Evolutionary conservation across 1,139 yeast genomes (phyloP).

Genomic region (Geotrichum fermentans): DNA sequence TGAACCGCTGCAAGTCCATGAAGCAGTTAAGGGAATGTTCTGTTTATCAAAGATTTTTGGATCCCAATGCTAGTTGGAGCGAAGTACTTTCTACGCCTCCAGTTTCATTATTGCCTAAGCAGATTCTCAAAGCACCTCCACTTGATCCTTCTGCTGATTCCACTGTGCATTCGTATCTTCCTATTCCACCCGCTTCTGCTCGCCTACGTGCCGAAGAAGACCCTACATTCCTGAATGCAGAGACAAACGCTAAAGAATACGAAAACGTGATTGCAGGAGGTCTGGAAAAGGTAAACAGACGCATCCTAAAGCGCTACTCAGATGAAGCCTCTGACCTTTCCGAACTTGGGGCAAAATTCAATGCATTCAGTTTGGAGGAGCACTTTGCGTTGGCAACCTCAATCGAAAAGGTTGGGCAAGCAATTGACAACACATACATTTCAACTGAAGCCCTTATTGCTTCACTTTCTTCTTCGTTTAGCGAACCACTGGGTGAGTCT

Average conservation of each 20-base stretch:
- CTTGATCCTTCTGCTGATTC: conserved; percentile 49
- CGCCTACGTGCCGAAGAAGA: conserved; percentile 35
- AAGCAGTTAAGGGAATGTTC: conserved; percentile 53
- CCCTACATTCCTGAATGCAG: conserved; percentile 42
- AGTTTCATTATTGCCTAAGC: conserved; percentile 49
- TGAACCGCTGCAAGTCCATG: conserved; percentile 67
- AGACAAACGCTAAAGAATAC: conserved; percentile 50
- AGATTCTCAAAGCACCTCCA: conserved; percentile 55
- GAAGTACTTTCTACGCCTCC: conserved; percentile 54
- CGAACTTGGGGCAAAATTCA: conserved; percentile 66
- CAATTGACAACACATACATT: conserved; percentile 67
- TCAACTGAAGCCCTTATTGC: conserved; percentile 65
- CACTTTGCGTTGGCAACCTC: conserved; percentile 44
- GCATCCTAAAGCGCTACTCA: conserved; percentile 55
- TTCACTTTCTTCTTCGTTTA: conserved; percentile 62
- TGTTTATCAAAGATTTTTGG: conserved; percentile 71
- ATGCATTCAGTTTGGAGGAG: conserved; percentile 67
- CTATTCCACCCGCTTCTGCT: conserved; percentile 52
- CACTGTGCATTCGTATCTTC: conserved; percentile 58
- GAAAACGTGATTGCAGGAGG: conserved; percentile 53
- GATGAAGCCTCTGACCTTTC: conserved; percentile 69
- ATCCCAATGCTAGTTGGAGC: conserved; percentile 77
- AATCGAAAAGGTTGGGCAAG: conserved; percentile 74
- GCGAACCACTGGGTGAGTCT: conserved; percentile 81
- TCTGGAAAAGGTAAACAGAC: conserved; percentile 62